phyloP scores from a whole-genome alignment of 2,329 filamentous ascomycete genomes.

The Hysterium pulicare region DNA sequence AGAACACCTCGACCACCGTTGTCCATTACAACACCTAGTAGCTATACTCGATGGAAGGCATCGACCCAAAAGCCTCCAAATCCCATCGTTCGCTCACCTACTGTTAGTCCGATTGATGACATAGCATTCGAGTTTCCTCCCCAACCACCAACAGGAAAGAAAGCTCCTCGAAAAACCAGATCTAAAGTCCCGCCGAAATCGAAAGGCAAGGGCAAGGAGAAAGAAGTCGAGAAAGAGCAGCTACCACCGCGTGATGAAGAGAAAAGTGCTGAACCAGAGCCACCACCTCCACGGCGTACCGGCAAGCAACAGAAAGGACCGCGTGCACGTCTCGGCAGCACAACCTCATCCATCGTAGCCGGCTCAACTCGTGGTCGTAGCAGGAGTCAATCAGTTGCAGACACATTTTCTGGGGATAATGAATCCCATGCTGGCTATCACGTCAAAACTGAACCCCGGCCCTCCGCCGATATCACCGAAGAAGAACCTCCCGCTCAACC shows the following conservation, averaged over 20 bases:
- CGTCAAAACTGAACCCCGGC: constrained; percentile 49
- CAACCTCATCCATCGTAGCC: constrained; percentile 46
- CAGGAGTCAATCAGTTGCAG: constrained; percentile 48
- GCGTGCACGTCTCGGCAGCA: constrained; percentile 37
- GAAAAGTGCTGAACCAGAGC: constrained; percentile 18
- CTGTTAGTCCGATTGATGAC: constrained; percentile 27
- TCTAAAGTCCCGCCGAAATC: constrained; percentile 9
- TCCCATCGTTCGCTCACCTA: constrained; percentile 21
- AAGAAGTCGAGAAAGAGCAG: constrained; percentile 17
- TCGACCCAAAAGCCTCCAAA: constrained; percentile 11
- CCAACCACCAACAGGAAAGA: constrained; percentile 19
- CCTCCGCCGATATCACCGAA: constrained; percentile 42
- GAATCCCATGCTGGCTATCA: constrained; percentile 36
- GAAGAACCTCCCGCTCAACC: constrained; percentile 31
- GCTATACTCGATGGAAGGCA: constrained; percentile 26
- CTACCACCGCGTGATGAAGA: constrained; percentile 1
- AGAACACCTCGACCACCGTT: constrained; percentile 24
- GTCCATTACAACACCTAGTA: constrained; percentile 28
- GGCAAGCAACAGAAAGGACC: constrained; percentile 28
- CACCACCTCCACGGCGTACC: constrained; percentile 25
- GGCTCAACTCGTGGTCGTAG: constrained; percentile 44
- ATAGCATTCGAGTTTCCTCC: constrained; percentile 7
- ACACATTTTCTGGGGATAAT: constrained; percentile 39
- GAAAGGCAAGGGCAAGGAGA: constrained; percentile 17
- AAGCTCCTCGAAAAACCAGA: constrained; percentile 21